phyloP scores from a whole-genome alignment of 2,329 filamentous ascomycete genomes.

The Didymella exigua region DNA sequence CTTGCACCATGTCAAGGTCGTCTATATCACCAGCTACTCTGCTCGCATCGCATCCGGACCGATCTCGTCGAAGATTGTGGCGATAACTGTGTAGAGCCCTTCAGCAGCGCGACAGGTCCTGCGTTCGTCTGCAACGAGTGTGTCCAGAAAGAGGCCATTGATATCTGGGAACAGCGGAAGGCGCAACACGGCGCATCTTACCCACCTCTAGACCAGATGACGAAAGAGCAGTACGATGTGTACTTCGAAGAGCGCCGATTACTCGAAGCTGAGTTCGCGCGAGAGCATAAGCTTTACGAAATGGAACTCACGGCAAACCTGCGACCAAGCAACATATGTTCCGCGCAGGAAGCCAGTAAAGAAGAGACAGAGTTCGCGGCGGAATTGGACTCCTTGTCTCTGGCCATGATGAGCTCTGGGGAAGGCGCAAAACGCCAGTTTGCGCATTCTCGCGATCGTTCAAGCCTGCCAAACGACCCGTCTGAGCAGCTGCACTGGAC shows the following conservation, averaged over 20 bases:
- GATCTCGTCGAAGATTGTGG: conserved; percentile 46
- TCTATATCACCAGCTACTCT: conserved; percentile 44
- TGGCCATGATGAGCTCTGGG: conserved; percentile 37
- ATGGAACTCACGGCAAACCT: conserved; percentile 30
- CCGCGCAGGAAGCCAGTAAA: conserved; percentile 35
- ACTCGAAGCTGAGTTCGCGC: conserved; percentile 35
- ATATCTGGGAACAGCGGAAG: conserved; percentile 38
- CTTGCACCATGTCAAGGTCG: conserved; percentile 43
- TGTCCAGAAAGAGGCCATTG: conserved; percentile 32
- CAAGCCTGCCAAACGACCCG: conserved; percentile 38
- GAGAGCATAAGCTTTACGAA: conserved; percentile 36
- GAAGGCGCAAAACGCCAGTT: conserved; percentile 16
- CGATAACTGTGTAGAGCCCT: conserved; percentile 42
- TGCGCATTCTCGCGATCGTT: conserved; percentile 24
- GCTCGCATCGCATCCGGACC: conserved; percentile 45
- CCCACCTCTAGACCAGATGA: conserved; percentile 38
- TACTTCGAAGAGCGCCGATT: conserved; percentile 40
- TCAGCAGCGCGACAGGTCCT: conserved; percentile 19
- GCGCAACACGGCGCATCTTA: conserved; percentile 36
- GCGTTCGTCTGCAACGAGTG: conserved; percentile 45
- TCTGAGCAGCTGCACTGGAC: conserved; percentile 47
- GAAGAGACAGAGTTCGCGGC: conserved; percentile 41
- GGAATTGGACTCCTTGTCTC: conserved; percentile 40
- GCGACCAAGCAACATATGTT: conserved; percentile 40
- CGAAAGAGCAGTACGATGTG: conserved; percentile 38